These are phyloP conservation scores for Ustilago loliicola DNA, from an alignment of 1,284 basidiomycete species.

Conservation along the genomic window DNA sequence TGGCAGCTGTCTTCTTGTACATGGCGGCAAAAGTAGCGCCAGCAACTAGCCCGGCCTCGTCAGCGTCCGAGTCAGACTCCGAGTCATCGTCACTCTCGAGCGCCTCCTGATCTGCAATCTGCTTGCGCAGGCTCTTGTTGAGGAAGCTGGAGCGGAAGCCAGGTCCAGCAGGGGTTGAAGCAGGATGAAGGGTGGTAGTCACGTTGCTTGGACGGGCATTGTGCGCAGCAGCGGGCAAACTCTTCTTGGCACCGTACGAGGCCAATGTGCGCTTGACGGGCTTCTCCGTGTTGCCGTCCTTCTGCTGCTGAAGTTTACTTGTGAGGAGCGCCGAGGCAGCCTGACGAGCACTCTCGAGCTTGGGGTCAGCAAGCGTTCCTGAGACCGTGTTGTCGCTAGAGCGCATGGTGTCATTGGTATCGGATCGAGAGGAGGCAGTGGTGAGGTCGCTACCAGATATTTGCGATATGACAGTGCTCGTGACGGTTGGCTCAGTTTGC, in stretches of 20 bases:
- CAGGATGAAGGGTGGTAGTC: constrained; percentile 38
- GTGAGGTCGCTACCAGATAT: constrained; percentile 26
- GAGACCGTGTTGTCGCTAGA: constrained; percentile 42
- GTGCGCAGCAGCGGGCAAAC: constrained; percentile 40
- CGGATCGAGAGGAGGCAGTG: constrained; percentile 23
- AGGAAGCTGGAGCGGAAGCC: constrained; percentile 62
- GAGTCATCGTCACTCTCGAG: constrained; percentile 31
- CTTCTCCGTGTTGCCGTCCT: constrained; percentile 36
- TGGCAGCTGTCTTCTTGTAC: constrained; percentile 35
- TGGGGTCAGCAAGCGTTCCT: constrained; percentile 27
- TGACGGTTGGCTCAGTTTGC: constrained; percentile 24
- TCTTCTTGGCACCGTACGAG: constrained; percentile 55
- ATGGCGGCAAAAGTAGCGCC: constrained; percentile 34
- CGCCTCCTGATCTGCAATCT: constrained; percentile 54
- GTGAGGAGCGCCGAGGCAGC: constrained; percentile 34
- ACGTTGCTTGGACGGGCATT: constrained; percentile 25
- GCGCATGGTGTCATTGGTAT: constrained; percentile 31
- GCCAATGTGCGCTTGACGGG: constrained; percentile 49
- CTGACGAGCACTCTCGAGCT: constrained; percentile 41
- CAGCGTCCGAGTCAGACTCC: constrained; percentile 45
- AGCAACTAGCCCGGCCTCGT: constrained; percentile 31
- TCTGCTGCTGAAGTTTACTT: constrained; percentile 35
- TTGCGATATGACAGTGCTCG: constrained; percentile 27
- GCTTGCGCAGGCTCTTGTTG: constrained; percentile 65
- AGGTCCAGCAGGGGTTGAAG: constrained; percentile 51